phyloP scores from a whole-genome alignment of 2,329 filamentous ascomycete genomes.

The Nothophaeocryptopus gaeumannii region DNA sequence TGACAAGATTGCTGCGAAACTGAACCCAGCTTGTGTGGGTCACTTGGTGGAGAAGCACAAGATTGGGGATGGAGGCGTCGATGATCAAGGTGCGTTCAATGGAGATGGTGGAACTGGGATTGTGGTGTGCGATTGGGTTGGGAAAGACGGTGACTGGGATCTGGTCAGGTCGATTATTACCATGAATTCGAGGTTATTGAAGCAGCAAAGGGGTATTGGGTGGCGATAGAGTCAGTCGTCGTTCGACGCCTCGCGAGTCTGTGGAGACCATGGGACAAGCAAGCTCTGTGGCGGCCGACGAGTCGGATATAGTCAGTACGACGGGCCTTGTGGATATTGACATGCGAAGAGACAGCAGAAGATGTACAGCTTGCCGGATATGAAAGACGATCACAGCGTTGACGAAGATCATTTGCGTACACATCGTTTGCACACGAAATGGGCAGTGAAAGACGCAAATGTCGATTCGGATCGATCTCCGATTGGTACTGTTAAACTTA shows the following conservation, averaged over 20 bases:
- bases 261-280: too few species aligned
- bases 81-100: constrained; percentile 27
- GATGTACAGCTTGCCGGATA: too few species aligned
- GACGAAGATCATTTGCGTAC: too few species aligned
- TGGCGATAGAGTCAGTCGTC: constrained; percentile 16
- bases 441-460: too few species aligned
- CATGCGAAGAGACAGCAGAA: too few species aligned
- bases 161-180: constrained; percentile 80
- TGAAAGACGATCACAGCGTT: too few species aligned
- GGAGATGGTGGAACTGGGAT: constrained; percentile 71
- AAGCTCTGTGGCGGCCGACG: too few species aligned
- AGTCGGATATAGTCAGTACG: too few species aligned
- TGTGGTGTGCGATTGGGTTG: constrained; percentile 92
- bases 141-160: constrained; percentile 84
- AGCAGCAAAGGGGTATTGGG: constrained; percentile 23
- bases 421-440: too few species aligned
- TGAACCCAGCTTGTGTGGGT: constrained; percentile 72
- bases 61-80: constrained; percentile 29
- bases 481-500: too few species aligned
- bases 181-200: constrained; percentile 61
- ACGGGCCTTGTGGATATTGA: too few species aligned
- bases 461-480: too few species aligned
- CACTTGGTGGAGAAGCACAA: constrained; percentile 57
- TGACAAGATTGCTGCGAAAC: constrained; percentile 79
- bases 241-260: not conserved